Evolutionary conservation across 768 basidiomycete species (phyloP), one percentile per base, ranked within the genome.

Genomic region (Suillus fuscotomentosus): DNA sequence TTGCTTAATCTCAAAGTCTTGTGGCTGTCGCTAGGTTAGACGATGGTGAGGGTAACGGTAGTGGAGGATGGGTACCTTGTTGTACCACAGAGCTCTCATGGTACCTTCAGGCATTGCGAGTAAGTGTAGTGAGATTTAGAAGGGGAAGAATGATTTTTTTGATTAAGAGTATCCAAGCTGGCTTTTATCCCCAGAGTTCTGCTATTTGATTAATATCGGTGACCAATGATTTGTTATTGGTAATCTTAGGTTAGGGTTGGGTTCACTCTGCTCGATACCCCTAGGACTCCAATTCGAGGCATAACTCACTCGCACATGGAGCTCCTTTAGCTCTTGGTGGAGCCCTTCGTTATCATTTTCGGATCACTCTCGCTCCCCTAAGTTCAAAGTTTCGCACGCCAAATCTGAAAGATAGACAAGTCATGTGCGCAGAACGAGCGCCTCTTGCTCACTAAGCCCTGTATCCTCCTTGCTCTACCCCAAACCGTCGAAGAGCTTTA

Each of bases 11-110:
- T 85, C 84, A 68, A 92, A 92, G 59, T 90, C 75, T 69, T 79
- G 77, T 61, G 91, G 86, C 88, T 91, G 73, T 48, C 59, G 64
- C 31, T 50, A 22, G 13, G 51, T 74, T 51, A 68, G 66, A 68
- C 59, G 51, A 62, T 56, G 54, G 31, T 27, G 56, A 17, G 36
- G 17, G 41, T 53, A 31, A 17, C 22, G n/a, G 53, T 22, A 17
- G 10, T 17, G 22, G 24, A 50, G 24, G 31, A 63, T 38, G 72
- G 78, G 48, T 68, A 91, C 90, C 66, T 81, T 81, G 70, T 82
- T 83, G 78, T 91, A 93, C 79, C 84, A 91, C 68, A 91, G 77
- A 20, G 91, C 91, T 76, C 86, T 84, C 91, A 93, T 92, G 31
- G 80, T 85, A 76, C 83, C 85, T 73, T 86, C 72, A 60, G 83